Evolutionary conservation across 2,329 filamentous ascomycete genomes (phyloP), one percentile per base, ranked within the genome.

Genomic region (Magnaporthales sp.): DNA sequence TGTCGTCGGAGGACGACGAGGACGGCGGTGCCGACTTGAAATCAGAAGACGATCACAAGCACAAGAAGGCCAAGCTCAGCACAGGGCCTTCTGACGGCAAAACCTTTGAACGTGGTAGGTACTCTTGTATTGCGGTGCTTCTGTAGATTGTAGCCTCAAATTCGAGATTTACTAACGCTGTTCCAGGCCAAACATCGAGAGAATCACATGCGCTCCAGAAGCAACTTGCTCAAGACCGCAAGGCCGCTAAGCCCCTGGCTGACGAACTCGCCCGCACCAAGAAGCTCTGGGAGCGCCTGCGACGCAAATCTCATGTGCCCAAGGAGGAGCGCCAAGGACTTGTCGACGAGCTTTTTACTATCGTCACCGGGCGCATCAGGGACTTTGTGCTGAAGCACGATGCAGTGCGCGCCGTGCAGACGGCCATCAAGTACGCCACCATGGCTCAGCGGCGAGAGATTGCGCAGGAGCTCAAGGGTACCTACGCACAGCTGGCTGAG

Each of bases 321-420:
- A 88, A 90, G 73, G 91, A 96, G 54, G 93, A 99, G 81, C 87
- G 95, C 69, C 90, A 94, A 77, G 85, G 90, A 75, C 85, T 99
- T 56, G 91, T 98, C 63, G 86, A 89, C 68, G 94, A 99, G 80
- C 85, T 99, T 29, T 98, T 96, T 77, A 84, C 85, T 67, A 96
- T 99, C 74, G 91, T 97, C 73, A 95, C 91, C 27, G 94, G 93
- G 66, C 88, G 91, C 67, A 91, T 98, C 73, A 92, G 92, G 78
- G 95, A 98, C 69, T 97, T 98, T 71, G 94, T 97, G 24, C 91
- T 99, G 80, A 99, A 99, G 85, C 95, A 99, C 77, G 95, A 99
- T 76, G 92, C 93, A 46, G 94, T 97, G n/a, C 87, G 95, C 71
- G 93, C 97, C 58, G 91, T 99, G 29, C 95, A 99, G 80, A 97